Evolutionary conservation across 2,329 filamentous ascomycete genomes (phyloP).

Genomic region (Aspergillus unguis): DNA sequence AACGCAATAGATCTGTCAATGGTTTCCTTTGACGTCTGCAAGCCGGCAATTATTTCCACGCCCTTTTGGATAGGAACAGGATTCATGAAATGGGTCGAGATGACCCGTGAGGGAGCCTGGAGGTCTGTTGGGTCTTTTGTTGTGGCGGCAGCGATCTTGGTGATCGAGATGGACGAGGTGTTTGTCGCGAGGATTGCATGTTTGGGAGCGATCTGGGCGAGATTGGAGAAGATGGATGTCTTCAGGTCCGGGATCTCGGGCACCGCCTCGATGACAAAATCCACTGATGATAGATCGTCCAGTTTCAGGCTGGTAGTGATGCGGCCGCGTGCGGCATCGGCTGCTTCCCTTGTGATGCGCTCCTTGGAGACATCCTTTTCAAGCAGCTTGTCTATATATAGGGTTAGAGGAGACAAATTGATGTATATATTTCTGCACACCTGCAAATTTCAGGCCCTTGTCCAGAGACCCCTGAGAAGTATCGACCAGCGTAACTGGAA

Average conservation of each 20-base stretch:
- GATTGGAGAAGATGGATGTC: conserved; percentile 75
- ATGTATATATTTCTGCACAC: conserved; percentile 47
- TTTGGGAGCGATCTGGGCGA: conserved; percentile 75
- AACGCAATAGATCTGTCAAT: conserved; percentile 79
- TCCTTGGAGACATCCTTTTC: conserved; percentile 89
- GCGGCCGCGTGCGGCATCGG: conserved; percentile 67
- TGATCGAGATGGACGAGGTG: conserved; percentile 98
- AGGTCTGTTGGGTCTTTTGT: conserved; percentile 74
- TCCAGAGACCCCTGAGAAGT: conserved; percentile 78
- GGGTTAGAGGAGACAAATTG: not conserved
- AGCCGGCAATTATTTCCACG: conserved; percentile 91
- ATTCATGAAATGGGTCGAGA: conserved; percentile 99
- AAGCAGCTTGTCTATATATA: conserved; percentile 74
- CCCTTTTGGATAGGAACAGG: conserved; percentile 95
- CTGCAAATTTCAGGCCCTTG: conserved; percentile 86
- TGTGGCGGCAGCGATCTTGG: conserved; percentile 86
- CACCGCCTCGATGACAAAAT: conserved; percentile 97
- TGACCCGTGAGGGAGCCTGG: conserved; percentile 77
- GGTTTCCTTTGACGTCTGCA: conserved; percentile 83
- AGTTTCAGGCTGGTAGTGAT: conserved; percentile 69
- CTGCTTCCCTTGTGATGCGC: conserved; percentile 76
- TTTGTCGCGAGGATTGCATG: conserved; percentile 95
- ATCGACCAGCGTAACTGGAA: conserved; percentile 85
- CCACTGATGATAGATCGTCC: conserved; percentile 73
- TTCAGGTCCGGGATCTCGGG: conserved; percentile 89